Conservation (phyloP, 768 basidiomycete species). For the Asterophora parasitica region DNA sequence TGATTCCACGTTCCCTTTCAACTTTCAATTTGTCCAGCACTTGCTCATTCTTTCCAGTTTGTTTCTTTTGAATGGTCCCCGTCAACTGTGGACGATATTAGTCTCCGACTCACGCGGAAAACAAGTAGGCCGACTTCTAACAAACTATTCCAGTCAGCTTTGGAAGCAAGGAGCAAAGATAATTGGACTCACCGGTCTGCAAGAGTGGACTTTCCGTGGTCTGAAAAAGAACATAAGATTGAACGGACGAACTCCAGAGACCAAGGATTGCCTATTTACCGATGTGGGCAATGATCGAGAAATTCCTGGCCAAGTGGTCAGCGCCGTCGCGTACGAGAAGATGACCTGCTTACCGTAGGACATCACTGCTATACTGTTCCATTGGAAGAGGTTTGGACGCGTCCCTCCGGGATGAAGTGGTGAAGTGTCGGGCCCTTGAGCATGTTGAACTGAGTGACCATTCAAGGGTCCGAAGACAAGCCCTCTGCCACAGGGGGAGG, state of each 20-base stretch:
- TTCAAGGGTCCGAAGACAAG: slow-evolving; percentile 22
- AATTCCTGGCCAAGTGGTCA: slow-evolving; percentile 54
- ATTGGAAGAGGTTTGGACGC: slow-evolving; percentile 39
- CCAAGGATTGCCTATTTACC: slow-evolving; percentile 36
- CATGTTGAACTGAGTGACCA: slow-evolving; percentile 7
- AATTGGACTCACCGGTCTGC: slow-evolving; percentile 64
- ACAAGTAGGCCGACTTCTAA: slow-evolving; percentile 54
- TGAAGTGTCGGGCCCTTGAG: slow-evolving; percentile 22
- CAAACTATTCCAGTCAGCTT: slow-evolving; percentile 38
- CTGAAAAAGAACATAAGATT: slow-evolving; percentile 22
- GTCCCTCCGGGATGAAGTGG: slow-evolving; percentile 23
- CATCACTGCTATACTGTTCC: slow-evolving; percentile 62
- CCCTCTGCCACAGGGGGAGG: slow-evolving; percentile 27
- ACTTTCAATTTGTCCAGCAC: slow-evolving; percentile 94
- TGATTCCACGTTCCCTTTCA: slow-evolving; percentile 94
- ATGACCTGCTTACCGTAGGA: slow-evolving; percentile 49
- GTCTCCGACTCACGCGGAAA: slow-evolving; percentile 3
- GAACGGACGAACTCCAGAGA: slow-evolving; percentile 1
- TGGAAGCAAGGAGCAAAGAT: neutral
- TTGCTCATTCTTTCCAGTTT: slow-evolving; percentile 70
- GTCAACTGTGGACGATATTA: slow-evolving; percentile 57
- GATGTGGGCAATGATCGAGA: slow-evolving; percentile 96
- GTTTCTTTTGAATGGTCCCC: slow-evolving; percentile 71
- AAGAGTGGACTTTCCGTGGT: slow-evolving; percentile 94
- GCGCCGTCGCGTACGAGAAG: neutral